Conservation (phyloP, 1,284 basidiomycete species). For the Naganishia sp. region DNA sequence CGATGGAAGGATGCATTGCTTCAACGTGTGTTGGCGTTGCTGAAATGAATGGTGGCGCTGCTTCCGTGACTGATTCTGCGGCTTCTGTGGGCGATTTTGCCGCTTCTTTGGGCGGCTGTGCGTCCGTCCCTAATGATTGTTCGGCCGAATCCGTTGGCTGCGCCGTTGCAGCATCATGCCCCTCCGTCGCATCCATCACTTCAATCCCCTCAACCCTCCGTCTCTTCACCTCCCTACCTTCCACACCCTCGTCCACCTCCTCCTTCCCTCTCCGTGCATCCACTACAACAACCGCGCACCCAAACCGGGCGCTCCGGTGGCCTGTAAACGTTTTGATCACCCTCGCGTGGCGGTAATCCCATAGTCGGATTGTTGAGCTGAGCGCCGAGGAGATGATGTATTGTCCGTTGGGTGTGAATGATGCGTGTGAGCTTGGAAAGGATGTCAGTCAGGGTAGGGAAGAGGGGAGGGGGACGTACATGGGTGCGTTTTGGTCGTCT, state of each 20-base stretch:
- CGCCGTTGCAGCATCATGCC: not conserved
- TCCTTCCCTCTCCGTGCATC: not conserved
- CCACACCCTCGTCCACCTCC: not conserved
- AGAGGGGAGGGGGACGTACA: slow-evolving; percentile 58
- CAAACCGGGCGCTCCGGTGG: slow-evolving; percentile 5
- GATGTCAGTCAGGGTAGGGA: not conserved
- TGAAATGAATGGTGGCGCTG: too few relatives aligned
- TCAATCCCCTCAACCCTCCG: not conserved
- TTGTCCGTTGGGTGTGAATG: slow-evolving; percentile 5
- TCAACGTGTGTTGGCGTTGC: too few relatives aligned
- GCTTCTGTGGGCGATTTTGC: too few relatives aligned
- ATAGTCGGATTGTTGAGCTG: slow-evolving; percentile 87
- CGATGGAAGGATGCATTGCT: too few relatives aligned
- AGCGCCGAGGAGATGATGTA: slow-evolving; percentile 65
- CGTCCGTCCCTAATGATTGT: too few relatives aligned
- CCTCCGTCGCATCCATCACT: not conserved
- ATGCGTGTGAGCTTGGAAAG: slow-evolving; percentile 1
- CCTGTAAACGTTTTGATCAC: slow-evolving; percentile 14
- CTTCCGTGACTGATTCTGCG: too few relatives aligned
- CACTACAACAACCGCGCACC: not conserved
- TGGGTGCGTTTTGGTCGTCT: slow-evolving; percentile 91
- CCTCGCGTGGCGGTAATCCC: slow-evolving; percentile 77
- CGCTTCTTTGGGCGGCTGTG: too few relatives aligned
- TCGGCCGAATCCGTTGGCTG: too few relatives aligned
- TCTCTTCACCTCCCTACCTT: not conserved